phyloP scores from a whole-genome alignment of 2,329 filamentous ascomycete genomes.

The Aspergillus sp. region DNA sequence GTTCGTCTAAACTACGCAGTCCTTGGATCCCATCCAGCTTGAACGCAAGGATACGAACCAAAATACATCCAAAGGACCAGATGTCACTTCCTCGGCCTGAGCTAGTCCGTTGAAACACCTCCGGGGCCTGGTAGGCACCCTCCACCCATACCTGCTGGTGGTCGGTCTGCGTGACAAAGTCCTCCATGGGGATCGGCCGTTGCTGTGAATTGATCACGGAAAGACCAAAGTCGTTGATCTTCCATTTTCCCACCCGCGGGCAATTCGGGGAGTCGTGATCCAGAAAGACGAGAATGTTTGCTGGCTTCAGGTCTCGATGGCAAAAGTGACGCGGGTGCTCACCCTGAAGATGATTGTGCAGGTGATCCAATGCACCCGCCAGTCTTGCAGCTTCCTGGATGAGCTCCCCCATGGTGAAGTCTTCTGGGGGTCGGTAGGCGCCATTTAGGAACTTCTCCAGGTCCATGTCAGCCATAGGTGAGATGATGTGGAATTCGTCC shows the following conservation, averaged over 20 bases:
- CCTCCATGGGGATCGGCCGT: not conserved
- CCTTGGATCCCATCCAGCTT: slow-evolving; percentile 6
- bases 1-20: slow-evolving; percentile 5
- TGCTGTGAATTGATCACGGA: slow-evolving; percentile 10
- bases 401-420: slow-evolving; percentile 6
- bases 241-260: slow-evolving; percentile 20
- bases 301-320: slow-evolving; percentile 22
- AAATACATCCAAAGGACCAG: slow-evolving; percentile 23
- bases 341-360: slow-evolving; percentile 10
- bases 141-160: not conserved
- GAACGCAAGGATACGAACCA: slow-evolving; percentile 16
- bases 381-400: slow-evolving; percentile 11
- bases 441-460: slow-evolving; percentile 14
- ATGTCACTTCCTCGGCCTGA: slow-evolving; percentile 16
- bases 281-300: slow-evolving; percentile 22
- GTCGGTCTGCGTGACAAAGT: slow-evolving; percentile 1
- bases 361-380: slow-evolving; percentile 12
- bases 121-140: slow-evolving; percentile 14
- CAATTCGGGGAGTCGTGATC: not conserved
- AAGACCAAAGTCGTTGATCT: slow-evolving; percentile 24
- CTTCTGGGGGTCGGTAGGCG: not conserved
- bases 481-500: slow-evolving; percentile 15
- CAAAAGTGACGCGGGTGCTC: not conserved
- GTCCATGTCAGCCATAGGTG: slow-evolving; percentile 14
- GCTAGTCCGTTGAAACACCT: slow-evolving; percentile 3